Evolutionary conservation across 768 basidiomycete species (phyloP).

Genomic region (Lyophyllum decastes): DNA sequence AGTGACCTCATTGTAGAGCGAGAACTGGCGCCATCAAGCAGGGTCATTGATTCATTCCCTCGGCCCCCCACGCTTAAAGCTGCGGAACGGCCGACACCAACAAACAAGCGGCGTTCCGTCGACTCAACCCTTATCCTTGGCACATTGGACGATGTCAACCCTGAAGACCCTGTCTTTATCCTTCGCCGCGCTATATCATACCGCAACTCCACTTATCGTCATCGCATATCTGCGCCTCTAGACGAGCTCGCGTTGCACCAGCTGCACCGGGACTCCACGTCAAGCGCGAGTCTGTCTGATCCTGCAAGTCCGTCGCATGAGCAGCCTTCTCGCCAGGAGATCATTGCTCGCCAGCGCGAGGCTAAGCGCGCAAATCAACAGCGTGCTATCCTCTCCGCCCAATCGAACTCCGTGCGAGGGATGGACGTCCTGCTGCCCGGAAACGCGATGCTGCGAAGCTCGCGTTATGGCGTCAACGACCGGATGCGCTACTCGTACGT

Average conservation of each 20-base stretch:
- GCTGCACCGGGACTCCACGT: conserved; percentile 66
- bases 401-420: conserved; percentile 82
- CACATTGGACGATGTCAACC: conserved; percentile 67
- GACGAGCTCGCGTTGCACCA: conserved; percentile 83
- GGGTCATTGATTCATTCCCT: conserved; percentile 81
- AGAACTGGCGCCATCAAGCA: conserved; percentile 77
- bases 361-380: conserved; percentile 78
- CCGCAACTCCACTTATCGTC: conserved; percentile 67
- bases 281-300: conserved; percentile 56
- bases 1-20: conserved; percentile 53
- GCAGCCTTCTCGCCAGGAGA: conserved; percentile 74
- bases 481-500: conserved; percentile 93
- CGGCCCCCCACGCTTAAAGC: conserved; percentile 72
- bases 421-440: conserved; percentile 88
- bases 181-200: conserved; percentile 82
- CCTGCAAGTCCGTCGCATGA: conserved; percentile 27
- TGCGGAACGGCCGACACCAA: conserved; percentile 58
- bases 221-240: conserved; percentile 72
- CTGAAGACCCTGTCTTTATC: conserved; percentile 88
- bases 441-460: conserved; percentile 83
- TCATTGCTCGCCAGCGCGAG: conserved; percentile 92
- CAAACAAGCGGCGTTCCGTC: conserved; percentile 81
- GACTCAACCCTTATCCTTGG: conserved; percentile 79
- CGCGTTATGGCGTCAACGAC: conserved; percentile 69
- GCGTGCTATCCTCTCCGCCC: conserved; percentile 78